A percentile compares a stretch with the other conserved stretches of the same genome.
Evolutionary conservation across 352 stramenopile species (phyloP).

Genomic region (Pythium vanterpoolii): DNA sequence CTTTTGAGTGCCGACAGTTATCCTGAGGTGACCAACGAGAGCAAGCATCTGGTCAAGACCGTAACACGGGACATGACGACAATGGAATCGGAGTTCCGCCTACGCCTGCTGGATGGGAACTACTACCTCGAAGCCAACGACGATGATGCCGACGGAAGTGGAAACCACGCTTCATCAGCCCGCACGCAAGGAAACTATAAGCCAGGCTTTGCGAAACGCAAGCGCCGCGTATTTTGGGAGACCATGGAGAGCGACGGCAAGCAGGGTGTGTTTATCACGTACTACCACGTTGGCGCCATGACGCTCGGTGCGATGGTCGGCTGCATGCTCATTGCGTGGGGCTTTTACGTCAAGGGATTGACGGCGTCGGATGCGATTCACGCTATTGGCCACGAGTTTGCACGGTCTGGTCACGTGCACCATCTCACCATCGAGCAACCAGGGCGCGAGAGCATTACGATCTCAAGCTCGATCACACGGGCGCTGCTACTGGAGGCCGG

Average conservation of each 20-base stretch:
- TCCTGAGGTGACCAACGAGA: conserved; percentile 6
- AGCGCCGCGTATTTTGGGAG: conserved; percentile 53
- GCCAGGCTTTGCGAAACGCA: conserved; percentile 7
- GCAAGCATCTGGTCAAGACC: conserved; percentile 24
- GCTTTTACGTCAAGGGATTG: conserved; percentile 71
- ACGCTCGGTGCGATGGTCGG: conserved; percentile 37
- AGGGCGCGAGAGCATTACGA: conserved; percentile 68
- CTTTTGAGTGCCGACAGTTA: background rate
- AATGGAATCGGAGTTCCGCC: conserved; percentile 44
- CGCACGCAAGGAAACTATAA: background rate
- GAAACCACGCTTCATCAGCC: conserved; percentile 1
- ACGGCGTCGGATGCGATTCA: conserved; percentile 66
- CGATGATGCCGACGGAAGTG: conserved; percentile 22
- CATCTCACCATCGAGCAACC: conserved; percentile 65
- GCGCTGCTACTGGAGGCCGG: conserved; percentile 53
- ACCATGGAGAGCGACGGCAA: conserved; percentile 74
- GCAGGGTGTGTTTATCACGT: conserved; percentile 77
- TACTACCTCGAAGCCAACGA: conserved; percentile 60
- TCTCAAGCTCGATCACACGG: conserved; percentile 68
- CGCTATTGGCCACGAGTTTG: conserved; percentile 47
- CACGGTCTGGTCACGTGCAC: conserved; percentile 57
- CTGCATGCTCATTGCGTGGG: conserved; percentile 61
- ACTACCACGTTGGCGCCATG: conserved; percentile 70
- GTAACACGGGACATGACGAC: conserved; percentile 23
- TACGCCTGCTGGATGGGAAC: conserved; percentile 51